Base-by-base conservation (phyloP, 2,329 filamentous ascomycete species). In the Talaromyces rugulosus region DNA sequence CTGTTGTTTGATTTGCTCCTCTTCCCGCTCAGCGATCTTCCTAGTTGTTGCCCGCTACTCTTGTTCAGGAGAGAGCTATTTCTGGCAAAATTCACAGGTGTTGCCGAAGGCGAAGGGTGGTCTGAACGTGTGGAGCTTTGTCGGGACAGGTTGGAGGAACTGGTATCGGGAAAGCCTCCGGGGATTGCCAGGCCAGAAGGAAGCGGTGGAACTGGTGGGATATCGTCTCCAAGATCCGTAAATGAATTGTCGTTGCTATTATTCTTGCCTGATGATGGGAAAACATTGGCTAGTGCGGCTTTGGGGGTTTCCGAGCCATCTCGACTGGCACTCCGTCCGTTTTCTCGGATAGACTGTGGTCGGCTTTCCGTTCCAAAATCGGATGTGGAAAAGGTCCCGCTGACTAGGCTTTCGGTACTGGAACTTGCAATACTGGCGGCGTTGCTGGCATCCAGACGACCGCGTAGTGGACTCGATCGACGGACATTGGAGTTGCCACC, bases 181-280 rank as follows among this genome's bases (percentile, higher is more conserved):
- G 77, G 77, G 18, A 80, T 72, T 36, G 75, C 69, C 36, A 81
- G 68, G 5, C 71, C 72, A 0, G 71, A 67, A 14, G 78, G 78
- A n/a, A 80, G 73, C 23, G 79, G 79, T 12, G 79, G 79, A 4
- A 81, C 78, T 12, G 79, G 78, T 1, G 78, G 78, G n/a, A 81
- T 76, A 40, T 70, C 72, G n/a, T 74, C 67, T 7, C 68, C 65
- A 52, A 67, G 27, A 40, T 50, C 64, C 6, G 58, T 42, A 56
- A 60, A 63, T 31, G 59, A 58, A 40, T 61, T 30, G 28, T 59
- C 59, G 56, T 67, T 62, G 7, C 64, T 61, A 28, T 63, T 36
- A 31, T 28, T 8, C 59, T 67, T 30, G 63, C 58, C 27, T 68
- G 65, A 31, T 67, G 63, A 44, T 66, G 56, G 11, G 63, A 65